These are phyloP conservation scores for Asterophora lycoperdoides DNA, from an alignment of 768 basidiomycete species.

Conservation along the genomic window DNA sequence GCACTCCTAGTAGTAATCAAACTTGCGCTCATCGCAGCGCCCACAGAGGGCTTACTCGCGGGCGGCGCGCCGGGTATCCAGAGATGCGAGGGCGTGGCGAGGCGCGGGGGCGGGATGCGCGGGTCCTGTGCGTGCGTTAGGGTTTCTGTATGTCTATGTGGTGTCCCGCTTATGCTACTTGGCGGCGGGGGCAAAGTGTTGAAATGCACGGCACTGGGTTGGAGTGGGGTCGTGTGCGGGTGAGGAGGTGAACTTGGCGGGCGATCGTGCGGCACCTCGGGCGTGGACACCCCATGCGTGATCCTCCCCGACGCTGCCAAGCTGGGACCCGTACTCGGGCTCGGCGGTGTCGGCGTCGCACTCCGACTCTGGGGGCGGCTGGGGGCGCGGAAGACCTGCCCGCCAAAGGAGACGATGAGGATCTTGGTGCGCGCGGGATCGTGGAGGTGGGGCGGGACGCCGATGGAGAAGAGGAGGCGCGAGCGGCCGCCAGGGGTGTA, in stretches of 20 bases:
- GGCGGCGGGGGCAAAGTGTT: too few relatives aligned
- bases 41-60: conserved; percentile 32
- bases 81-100: conserved; percentile 52
- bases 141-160: too few relatives aligned
- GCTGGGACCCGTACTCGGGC: conserved; percentile 2
- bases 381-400: conserved; percentile 64
- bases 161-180: too few relatives aligned
- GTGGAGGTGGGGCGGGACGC: conserved; percentile 50
- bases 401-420: conserved; percentile 77
- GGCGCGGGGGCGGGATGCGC: conserved; percentile 21
- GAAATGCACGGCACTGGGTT: too few relatives aligned
- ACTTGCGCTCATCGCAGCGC: too few relatives aligned
- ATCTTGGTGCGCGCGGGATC: conserved; percentile 50
- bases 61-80: conserved; percentile 59
- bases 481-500: conserved; percentile 54
- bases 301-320: too few relatives aligned
- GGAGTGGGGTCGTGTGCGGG: too few relatives aligned
- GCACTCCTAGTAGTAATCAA: too few relatives aligned
- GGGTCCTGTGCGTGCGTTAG: background rate
- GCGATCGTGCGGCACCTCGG: too few relatives aligned
- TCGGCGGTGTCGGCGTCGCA: conserved; percentile 17
- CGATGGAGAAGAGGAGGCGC: conserved; percentile 51
- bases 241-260: too few relatives aligned
- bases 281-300: too few relatives aligned
- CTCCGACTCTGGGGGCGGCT: conserved; percentile 31